Evolutionary conservation across 2,329 filamentous ascomycete genomes (phyloP), one percentile per base, ranked within the genome.

Genomic region (Colletotrichum eleusines): DNA sequence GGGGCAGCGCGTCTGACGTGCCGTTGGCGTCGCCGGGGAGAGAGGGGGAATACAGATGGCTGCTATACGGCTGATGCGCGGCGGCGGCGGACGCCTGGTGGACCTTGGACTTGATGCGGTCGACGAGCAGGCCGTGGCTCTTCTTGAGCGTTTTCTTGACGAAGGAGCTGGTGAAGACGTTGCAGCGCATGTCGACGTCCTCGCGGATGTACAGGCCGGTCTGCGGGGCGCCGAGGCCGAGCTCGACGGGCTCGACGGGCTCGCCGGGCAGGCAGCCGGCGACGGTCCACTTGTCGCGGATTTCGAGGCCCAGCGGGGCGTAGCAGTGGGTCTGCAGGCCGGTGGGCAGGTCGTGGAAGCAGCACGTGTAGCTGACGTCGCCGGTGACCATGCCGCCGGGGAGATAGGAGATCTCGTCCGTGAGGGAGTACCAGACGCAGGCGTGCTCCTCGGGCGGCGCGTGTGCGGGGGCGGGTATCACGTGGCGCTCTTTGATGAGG

Each of bases 271-370:
- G 81, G 12, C 87, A 89, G 12, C 94, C 94, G 55, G 88, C 90
- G 5, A 97, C 84, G 11, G 86, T 90, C 93, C 94, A 97, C 80
- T 91, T 92, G 59, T 89, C 91, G 71, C 90, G 89, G 74, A 97
- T 92, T 72, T 96, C 90, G 63, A 97, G 86, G 14, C 93, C 93
- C 77, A 94, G 88, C 0, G 94, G 94, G 5, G 94, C 94, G 76
- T 94, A 95, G 76, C 91, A 90, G 78, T 97, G 94, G 18, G 94
- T 97, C 81, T 94, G 90, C 35, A 97, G 80, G 6, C 94, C 94
- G 44, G 60, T 71, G 5, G 89, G 84, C 26, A 94, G 84, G 76
- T 97, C 89, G 80, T 94, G 88, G 78, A 97, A 97, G 76, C 92
- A 94, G 65, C 89, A 92, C 51, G 91, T 93, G 83, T 97, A 97